Evolutionary conservation across 768 basidiomycete species (phyloP).

Genomic region (Mycena sanguinolenta): DNA sequence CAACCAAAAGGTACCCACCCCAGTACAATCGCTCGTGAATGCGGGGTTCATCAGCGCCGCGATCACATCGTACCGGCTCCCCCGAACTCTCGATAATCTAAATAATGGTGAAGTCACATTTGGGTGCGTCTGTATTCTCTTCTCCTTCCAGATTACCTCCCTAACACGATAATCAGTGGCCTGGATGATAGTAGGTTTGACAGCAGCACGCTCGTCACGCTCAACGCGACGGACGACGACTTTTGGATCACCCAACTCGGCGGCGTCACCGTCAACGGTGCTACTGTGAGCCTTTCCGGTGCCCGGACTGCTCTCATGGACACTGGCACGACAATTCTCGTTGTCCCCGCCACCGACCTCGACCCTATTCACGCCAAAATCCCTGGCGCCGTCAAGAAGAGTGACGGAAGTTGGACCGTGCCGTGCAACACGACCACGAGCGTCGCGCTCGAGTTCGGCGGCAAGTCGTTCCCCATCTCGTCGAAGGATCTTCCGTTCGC

Average conservation of each 20-base stretch:
- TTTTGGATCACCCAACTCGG: not conserved
- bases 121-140: too few species aligned
- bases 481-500: not conserved
- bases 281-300: not conserved
- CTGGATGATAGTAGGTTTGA: not conserved
- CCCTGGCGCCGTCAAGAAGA: not conserved
- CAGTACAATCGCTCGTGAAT: not conserved
- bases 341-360: not conserved
- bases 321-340: not conserved
- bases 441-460: not conserved
- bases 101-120: constrained; percentile 3
- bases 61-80: constrained; percentile 1
- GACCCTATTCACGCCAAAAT: not conserved
- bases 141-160: too few species aligned
- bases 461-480: not conserved
- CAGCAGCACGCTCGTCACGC: not conserved
- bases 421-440: not conserved
- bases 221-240: not conserved
- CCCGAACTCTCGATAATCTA: not conserved
- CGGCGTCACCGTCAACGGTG: not conserved
- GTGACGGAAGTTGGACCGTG: not conserved
- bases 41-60: not conserved
- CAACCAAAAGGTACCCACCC: not conserved
- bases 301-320: not conserved
- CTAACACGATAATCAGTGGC: too few species aligned